Conservation (phyloP, 345 rosid genomes). For the Eucalyptus curtisii region DNA sequence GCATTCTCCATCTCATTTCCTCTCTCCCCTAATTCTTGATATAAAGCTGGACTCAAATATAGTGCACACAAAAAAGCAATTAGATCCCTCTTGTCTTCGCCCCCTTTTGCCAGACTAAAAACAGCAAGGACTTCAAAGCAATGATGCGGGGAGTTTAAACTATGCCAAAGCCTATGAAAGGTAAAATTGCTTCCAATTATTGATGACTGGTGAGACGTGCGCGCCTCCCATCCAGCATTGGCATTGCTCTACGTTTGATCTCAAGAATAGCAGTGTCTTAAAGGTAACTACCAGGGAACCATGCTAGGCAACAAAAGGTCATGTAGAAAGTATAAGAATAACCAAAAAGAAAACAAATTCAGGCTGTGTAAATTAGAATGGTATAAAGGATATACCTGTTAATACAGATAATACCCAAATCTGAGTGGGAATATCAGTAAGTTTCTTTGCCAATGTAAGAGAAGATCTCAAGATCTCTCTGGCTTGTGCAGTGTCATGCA, state of each 20-base stretch:
- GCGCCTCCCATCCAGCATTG: neutral
- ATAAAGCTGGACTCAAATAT: constrained; percentile 30
- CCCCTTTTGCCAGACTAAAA: neutral
- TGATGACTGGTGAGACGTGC: neutral
- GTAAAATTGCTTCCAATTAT: neutral
- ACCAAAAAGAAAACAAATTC: neutral
- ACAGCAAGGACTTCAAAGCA: neutral
- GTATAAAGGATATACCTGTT: constrained; percentile 33
- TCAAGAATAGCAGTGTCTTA: neutral
- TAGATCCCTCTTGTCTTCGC: neutral
- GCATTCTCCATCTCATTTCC: constrained; percentile 93
- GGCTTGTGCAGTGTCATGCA: constrained; percentile 88
- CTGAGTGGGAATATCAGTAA: constrained; percentile 87
- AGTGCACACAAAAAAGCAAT: neutral
- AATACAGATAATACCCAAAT: constrained; percentile 88
- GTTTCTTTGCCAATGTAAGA: constrained; percentile 85
- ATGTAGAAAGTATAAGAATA: neutral
- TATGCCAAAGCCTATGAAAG: neutral
- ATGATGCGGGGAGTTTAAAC: neutral
- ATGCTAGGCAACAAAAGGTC: neutral
- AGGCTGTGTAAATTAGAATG: neutral
- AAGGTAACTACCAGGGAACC: neutral
- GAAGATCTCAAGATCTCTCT: constrained; percentile 92
- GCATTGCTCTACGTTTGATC: neutral
- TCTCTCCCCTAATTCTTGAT: constrained; percentile 60